Evolutionary conservation across 192 early-diverging fungal species (phyloP).

Genomic region (Coemansia sp.): DNA sequence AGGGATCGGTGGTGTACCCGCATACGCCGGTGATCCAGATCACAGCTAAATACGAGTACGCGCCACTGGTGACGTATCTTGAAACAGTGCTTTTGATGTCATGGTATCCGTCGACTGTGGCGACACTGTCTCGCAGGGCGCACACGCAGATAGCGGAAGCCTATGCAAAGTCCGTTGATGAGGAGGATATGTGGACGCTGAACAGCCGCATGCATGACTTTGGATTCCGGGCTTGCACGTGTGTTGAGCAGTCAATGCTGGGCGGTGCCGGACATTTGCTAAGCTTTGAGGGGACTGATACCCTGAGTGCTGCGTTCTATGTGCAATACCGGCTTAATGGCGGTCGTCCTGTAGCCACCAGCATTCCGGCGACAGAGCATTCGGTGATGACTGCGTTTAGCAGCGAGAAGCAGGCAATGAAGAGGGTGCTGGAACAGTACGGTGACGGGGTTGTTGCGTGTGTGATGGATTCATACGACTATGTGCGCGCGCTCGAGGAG

Average conservation of each 20-base stretch:
- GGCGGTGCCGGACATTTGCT: slow-evolving; percentile 83
- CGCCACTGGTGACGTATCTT: slow-evolving; percentile 75
- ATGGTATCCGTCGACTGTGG: slow-evolving; percentile 88
- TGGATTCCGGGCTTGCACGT: slow-evolving; percentile 88
- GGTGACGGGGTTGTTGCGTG: slow-evolving; percentile 76
- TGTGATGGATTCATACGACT: slow-evolving; percentile 93
- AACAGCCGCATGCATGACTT: slow-evolving; percentile 79
- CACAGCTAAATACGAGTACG: slow-evolving; percentile 67
- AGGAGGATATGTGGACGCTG: slow-evolving; percentile 53
- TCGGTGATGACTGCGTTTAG: slow-evolving; percentile 80
- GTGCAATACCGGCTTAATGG: slow-evolving; percentile 74
- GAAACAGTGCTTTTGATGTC: slow-evolving; percentile 81
- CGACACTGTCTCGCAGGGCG: slow-evolving; percentile 72
- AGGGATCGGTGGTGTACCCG: slow-evolving; percentile 77
- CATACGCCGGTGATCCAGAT: slow-evolving; percentile 85
- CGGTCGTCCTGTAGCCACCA: slow-evolving; percentile 68
- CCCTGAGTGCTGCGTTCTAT: slow-evolving; percentile 74
- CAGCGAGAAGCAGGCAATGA: slow-evolving; percentile 72
- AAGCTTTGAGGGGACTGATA: slow-evolving; percentile 81
- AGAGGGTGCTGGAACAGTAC: slow-evolving; percentile 60
- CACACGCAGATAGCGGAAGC: slow-evolving; percentile 58
- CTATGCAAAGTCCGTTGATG: slow-evolving; percentile 69
- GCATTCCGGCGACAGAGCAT: slow-evolving; percentile 88
- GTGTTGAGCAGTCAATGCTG: slow-evolving; percentile 80
- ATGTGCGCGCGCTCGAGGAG: slow-evolving; percentile 66